Evolutionary conservation across 306 rosid genomes (phyloP).

Genomic region (Ochetophila trinervis): DNA sequence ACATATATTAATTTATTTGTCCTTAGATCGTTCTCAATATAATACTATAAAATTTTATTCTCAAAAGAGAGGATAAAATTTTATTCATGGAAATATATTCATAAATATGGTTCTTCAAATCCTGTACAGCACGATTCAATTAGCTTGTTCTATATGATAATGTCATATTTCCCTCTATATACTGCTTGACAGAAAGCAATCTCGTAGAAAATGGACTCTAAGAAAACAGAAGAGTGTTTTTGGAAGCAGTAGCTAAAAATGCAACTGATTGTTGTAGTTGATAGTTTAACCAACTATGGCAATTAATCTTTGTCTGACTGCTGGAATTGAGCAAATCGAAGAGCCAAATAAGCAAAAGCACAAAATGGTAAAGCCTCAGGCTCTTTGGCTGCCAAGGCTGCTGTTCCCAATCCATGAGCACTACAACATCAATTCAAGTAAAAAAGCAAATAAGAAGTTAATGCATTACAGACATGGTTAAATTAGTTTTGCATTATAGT

Average conservation of each 20-base stretch:
- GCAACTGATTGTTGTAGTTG: too few species aligned
- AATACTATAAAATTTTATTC: too few species aligned
- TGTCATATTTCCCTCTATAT: background rate
- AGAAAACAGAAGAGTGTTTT: too few species aligned
- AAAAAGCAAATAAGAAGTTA: background rate
- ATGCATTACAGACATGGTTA: background rate
- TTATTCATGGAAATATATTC: too few species aligned
- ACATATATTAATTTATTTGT: too few species aligned
- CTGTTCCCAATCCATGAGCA: conserved; percentile 97
- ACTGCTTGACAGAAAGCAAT: background rate
- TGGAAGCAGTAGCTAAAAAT: too few species aligned
- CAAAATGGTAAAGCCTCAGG: conserved; percentile 98
- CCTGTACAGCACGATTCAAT: background rate
- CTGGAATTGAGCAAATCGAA: conserved; percentile 76
- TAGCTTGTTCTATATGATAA: background rate
- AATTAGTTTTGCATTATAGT: background rate
- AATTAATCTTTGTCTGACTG: conserved; percentile 69
- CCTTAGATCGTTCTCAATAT: too few species aligned
- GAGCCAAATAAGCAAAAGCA: conserved; percentile 93
- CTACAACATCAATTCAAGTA: conserved; percentile 35
- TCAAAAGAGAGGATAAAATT: too few species aligned
- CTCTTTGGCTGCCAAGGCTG: conserved; percentile 93
- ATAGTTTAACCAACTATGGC: conserved; percentile 58
- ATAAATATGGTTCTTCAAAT: background rate
- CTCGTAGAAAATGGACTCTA: background rate